Conservation (phyloP, 192 early-diverging fungal genomes). For the Rhizophagus clarus region DNA sequence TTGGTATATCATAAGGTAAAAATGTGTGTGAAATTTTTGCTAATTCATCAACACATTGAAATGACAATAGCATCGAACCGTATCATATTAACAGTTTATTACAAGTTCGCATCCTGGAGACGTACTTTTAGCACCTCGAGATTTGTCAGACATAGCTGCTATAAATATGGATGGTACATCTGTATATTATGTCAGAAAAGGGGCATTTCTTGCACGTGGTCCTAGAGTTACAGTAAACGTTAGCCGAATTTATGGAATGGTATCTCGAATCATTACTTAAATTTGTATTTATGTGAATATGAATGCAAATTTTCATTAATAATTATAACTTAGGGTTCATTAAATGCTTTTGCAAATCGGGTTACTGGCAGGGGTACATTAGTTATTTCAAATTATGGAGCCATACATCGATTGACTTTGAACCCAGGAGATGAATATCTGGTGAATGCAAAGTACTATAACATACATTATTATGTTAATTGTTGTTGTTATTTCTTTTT, state of each 20-base stretch:
- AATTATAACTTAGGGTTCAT: slow-evolving; percentile 45
- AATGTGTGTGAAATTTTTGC: not conserved
- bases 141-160: slow-evolving; percentile 64
- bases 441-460: slow-evolving; percentile 64
- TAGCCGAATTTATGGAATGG: slow-evolving; percentile 42
- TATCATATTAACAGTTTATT: slow-evolving; percentile 48
- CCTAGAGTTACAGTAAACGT: slow-evolving; percentile 56
- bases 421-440: slow-evolving; percentile 69
- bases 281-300: not conserved
- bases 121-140: slow-evolving; percentile 63
- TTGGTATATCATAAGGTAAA: slow-evolving; percentile 48
- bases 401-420: slow-evolving; percentile 68
- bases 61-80: not conserved
- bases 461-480: not conserved
- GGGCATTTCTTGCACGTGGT: slow-evolving; percentile 62
- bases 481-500: not conserved
- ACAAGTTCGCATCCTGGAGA: slow-evolving; percentile 61
- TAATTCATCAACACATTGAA: not conserved
- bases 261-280: slow-evolving; percentile 23
- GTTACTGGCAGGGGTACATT: slow-evolving; percentile 68
- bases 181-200: slow-evolving; percentile 65
- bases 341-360: slow-evolving; percentile 62
- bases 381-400: slow-evolving; percentile 67
- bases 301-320: not conserved
- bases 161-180: slow-evolving; percentile 57